Evolutionary conservation across 495 filamentous ascomycete species (phyloP).

Genomic region (Paragyromitra xinjiangensis): DNA sequence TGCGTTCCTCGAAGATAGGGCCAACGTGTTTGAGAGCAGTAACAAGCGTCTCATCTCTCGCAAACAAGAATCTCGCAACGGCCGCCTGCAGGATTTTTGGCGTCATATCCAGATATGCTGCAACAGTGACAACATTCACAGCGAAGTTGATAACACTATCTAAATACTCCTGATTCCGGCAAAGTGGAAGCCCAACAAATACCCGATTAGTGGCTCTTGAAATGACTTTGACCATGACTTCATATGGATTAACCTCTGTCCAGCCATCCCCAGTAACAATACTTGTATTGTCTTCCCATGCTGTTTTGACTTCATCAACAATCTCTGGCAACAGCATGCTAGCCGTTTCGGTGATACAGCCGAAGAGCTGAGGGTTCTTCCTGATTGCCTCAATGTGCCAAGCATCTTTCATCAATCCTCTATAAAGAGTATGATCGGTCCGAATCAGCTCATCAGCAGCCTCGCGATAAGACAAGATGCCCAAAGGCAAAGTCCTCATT

Average conservation of each 20-base stretch:
- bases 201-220: slow-evolving; percentile 11
- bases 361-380: slow-evolving; percentile 8
- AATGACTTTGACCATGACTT: neutral
- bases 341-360: neutral
- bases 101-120: neutral
- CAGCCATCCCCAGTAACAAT: slow-evolving; percentile 3
- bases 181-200: neutral
- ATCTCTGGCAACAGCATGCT: slow-evolving; percentile 20
- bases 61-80: neutral
- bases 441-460: neutral
- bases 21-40: slow-evolving; percentile 21
- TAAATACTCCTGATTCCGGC: slow-evolving; percentile 16
- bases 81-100: neutral
- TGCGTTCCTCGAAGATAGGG: slow-evolving; percentile 56
- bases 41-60: neutral
- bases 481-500: neutral
- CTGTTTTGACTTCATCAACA: slow-evolving; percentile 3
- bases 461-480: neutral
- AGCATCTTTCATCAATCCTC: neutral
- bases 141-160: slow-evolving; percentile 7
- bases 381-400: slow-evolving; percentile 14
- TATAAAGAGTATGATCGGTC: neutral
- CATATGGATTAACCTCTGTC: slow-evolving; percentile 10
- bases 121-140: neutral
- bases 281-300: neutral